These are phyloP conservation scores for Coelastrella sp. DNA, from an alignment of 139 green algal species.

Conservation along the genomic window DNA sequence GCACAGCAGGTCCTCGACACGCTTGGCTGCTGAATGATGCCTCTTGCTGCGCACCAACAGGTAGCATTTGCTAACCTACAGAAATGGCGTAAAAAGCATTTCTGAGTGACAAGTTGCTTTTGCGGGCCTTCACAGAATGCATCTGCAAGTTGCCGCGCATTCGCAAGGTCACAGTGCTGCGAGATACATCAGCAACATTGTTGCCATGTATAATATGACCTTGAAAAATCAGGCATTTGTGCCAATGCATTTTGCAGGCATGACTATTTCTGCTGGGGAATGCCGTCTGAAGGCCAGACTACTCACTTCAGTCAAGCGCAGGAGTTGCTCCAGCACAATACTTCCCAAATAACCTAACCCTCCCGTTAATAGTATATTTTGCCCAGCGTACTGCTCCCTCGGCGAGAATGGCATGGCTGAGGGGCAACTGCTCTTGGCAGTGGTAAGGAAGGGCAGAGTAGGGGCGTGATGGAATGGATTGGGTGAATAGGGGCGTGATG, in stretches of 20 bases:
- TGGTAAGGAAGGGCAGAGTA: background rate
- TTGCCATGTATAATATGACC: background rate
- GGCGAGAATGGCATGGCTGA: slow-evolving; percentile 35
- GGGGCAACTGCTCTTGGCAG: background rate
- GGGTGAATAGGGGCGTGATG: too few relatives aligned
- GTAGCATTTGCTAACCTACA: slow-evolving; percentile 20
- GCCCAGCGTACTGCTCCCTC: background rate
- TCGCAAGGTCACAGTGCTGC: background rate
- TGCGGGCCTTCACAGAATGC: background rate
- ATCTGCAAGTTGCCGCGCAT: background rate
- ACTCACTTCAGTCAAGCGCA: slow-evolving; percentile 38
- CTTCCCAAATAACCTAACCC: slow-evolving; percentile 29
- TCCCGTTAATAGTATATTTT: slow-evolving; percentile 34
- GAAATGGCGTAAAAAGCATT: background rate
- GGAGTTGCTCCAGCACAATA: slow-evolving; percentile 43
- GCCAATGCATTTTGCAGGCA: too few relatives aligned
- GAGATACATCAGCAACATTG: background rate
- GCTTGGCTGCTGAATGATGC: slow-evolving; percentile 4
- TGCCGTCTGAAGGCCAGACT: background rate
- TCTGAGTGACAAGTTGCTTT: background rate
- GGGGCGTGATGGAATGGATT: too few relatives aligned
- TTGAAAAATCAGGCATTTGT: too few relatives aligned
- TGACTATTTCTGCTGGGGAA: too few relatives aligned
- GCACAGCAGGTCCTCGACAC: slow-evolving; percentile 26
- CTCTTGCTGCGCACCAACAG: slow-evolving; percentile 38